Evolutionary conservation across 257 asterid genomes (phyloP).

Genomic region (Voacanga thouarsii): DNA sequence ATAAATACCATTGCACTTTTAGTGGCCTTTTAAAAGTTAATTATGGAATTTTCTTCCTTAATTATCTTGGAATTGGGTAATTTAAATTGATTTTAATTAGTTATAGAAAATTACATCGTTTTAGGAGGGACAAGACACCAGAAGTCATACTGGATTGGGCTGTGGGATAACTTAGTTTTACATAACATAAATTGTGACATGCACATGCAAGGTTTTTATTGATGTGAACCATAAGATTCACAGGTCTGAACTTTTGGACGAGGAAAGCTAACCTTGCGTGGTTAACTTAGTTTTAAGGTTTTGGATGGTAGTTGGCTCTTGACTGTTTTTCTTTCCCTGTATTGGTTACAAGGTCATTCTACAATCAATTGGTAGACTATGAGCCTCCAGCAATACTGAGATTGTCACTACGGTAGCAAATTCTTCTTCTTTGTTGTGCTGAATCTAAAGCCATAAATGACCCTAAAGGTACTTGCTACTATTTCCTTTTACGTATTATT

Average conservation of each 20-base stretch:
- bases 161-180: too few species aligned
- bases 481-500: not conserved
- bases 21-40: not conserved
- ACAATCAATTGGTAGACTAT: slow-evolving; percentile 58
- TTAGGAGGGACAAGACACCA: not conserved
- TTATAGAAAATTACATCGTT: not conserved
- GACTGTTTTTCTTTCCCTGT: slow-evolving; percentile 1
- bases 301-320: not conserved
- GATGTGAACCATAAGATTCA: not conserved
- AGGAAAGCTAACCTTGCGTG: not conserved
- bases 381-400: slow-evolving; percentile 84
- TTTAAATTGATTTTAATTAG: too few species aligned
- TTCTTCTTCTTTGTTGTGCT: slow-evolving; percentile 80
- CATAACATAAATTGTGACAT: too few species aligned
- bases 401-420: slow-evolving; percentile 75
- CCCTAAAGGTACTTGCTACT: slow-evolving; percentile 62
- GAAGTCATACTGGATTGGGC: too few species aligned
- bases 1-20: too few species aligned
- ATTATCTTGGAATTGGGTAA: too few species aligned
- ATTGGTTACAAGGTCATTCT: slow-evolving; percentile 73
- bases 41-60: not conserved
- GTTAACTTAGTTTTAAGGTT: not conserved
- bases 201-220: not conserved
- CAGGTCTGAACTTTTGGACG: not conserved
- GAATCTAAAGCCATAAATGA: slow-evolving; percentile 89